Evolutionary conservation across 2,329 filamentous ascomycete species (phyloP), one percentile per base, ranked within the genome.

Genomic region (Hymenoscyphus scutula): DNA sequence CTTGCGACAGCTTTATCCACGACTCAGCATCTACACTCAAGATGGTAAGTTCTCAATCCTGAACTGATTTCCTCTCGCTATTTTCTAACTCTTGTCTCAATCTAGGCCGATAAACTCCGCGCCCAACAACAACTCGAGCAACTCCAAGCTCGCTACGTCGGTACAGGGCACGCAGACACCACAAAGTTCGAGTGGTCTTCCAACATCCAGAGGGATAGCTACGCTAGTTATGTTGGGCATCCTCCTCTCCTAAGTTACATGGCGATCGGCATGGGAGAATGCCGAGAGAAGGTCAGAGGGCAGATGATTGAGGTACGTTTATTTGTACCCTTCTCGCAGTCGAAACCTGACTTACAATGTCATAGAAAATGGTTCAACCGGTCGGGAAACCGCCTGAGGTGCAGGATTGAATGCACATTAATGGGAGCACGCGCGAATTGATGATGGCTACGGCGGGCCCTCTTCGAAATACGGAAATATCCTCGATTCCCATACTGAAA

Each of bases 111-210:
- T 81, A 99, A 99, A 80, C 90, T 99, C 68, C 93, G 95, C 75
- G 95, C 92, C 10, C 91, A 97, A 72, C 95, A 99, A 78, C 95
- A 99, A 77, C 93, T 99, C 74, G 95, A 99, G 79, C 89, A 92
- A 68, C 90, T 98, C 19, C 95, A 99, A 79, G 89, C 93, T 73
- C 96, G 96, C 73, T 97, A 95, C 81, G 84, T 99, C 72, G 95
- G 95, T 70, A 98, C 95, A 3, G 95, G 95, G 27, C 93, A 97
- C 77, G 91, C 94, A 53, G 95, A 99, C 79, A 98, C 94, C 15
- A 96, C 92, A 29, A 96, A 92, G 77, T 95, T 95, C 87, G 95
- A 99, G 79, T 99, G 93, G 92, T 89, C 89, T 58, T 93, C 90
- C 64, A 99, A 98, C 80, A 94, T 98, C 74, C 86, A 92, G 74